Base-by-base conservation (phyloP, 2,329 filamentous ascomycete species). In the Colletotrichum kahawae region DNA sequence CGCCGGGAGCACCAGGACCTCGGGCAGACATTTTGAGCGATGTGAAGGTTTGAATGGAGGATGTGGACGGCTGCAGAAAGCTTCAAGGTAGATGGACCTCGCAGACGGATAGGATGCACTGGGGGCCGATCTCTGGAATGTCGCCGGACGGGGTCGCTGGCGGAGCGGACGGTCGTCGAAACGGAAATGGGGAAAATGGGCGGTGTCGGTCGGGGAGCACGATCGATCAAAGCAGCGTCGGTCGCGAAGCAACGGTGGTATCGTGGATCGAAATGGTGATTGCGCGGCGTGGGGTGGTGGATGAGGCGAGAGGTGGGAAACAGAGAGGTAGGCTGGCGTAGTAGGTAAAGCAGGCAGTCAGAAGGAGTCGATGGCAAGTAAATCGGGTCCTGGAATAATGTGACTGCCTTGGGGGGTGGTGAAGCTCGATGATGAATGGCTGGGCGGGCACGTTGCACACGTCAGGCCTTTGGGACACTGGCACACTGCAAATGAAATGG, bases 1-100 rank as follows among this genome's bases (percentile, higher is more conserved):
- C 87, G 81, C 89, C 90, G 81, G 90, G 87, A 60, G 62, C 76
- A 71, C 74, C 76, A 59, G 75, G 75, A 88, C 92, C 92, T 92
- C 95, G 93, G 85, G 94, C 91, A 87, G 96, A 94, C 96, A 98
- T 98, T 84, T 81, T 89, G 83, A 79, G 76, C 78, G 78, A 78
- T 78, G 78, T 79, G 78, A 77, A 66, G 74, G 56, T 60, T 57
- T 65, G 34, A 71, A 72, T 79, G 79, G 75, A 76, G 79, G 78
- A 77, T 75, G 76, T 71, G 78, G 75, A 74, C 74, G 69, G 33
- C 24, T 65, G 24, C 36, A 38, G 24, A 36, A 57, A 72, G 57
- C 36, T 62, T 36, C 33, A 29, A 29, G 63, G 57, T 74, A 51
- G 29, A 64, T 60, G 60, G 34, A 38, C 68, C 65, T 63, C 10